Evolutionary conservation across 2,329 filamentous ascomycete genomes (phyloP), one percentile per base, ranked within the genome.

Genomic region (Sporothrix phasma): DNA sequence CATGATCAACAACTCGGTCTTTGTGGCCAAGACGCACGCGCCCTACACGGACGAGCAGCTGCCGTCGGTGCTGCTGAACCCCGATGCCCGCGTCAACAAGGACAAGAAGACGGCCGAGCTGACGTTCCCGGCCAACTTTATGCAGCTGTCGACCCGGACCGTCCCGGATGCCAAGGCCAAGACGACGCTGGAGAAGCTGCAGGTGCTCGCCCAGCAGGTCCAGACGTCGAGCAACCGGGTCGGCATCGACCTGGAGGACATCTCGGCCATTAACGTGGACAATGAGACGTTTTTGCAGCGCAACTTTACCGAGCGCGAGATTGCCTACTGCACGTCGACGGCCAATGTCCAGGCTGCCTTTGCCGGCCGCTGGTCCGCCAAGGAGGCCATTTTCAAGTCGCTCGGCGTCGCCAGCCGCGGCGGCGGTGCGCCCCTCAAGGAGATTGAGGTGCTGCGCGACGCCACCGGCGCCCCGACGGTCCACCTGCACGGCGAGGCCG

Each of bases 301-400:
- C 70, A 99, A 99, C 79, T 99, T 99, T 76, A 97, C 94, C 0
- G 76, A 80, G 17, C 79, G 81, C 59, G 94, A 99, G 78, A 89
- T 92, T 70, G 82, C 84, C 34, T 97, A 99, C 80, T 99, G 95
- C 80, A 82, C 82, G 68, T 85, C 88, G 72, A 88, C 70, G 24
- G 66, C 68, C 24, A 71, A 71, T 73, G 89, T 92, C 1, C 90
- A 91, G 73, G 90, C 92, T 69, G 95, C 91, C 61, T 99, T 97
- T 76, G 91, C 93, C 5, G 94, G 94, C 59, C 87, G 92, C 70
- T 99, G 94, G 94, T 93, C 88, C 71, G 94, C 94, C 41, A 99
- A 99, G 80, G 94, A 99, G 78, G 94, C 94, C 31, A 92, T 99
- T 0, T 99, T 99, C 83, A 99, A 99, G 84, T 92, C 90, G 43